Evolutionary conservation across 768 basidiomycete genomes (phyloP), one percentile per base, ranked within the genome.

Genomic region (Crepidotus variabilis): DNA sequence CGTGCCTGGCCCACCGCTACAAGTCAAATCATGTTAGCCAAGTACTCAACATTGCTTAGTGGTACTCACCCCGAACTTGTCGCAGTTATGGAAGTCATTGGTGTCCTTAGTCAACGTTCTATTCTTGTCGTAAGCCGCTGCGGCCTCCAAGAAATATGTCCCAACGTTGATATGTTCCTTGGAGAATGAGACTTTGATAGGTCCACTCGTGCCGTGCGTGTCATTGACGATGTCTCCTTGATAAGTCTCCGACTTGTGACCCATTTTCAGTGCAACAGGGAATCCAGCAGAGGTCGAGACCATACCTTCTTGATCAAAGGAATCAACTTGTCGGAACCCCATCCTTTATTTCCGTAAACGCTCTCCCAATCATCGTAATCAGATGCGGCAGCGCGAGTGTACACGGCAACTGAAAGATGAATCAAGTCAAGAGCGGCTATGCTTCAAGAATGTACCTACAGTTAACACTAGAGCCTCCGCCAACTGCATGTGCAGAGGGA

Each of bases 281-380:
- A 14, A 14, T 22, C 35, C 16, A 21, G 50, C 28, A 28, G 28
- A 28, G 28, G 4, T 28, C 28, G 8, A 28, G 28, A 8, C 8
- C 51, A 7, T 53, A 81, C 87, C 78, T 86, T 86, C 60, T 72
- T 80, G 6, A 86, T 59, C 18, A 86, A 68, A 0, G 86, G 85
- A 22, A 87, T 77, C 5, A 88, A 62, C 24, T 80, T 69, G 39
- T 75, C 67, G 0, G 82, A 80, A 3, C 84, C 73, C 87, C 86
- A 88, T 1, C 85, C 86, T 0, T 75, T 67, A 61, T 87, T 86
- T 1, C 72, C 74, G 21, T 79, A 67, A 0, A 71, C 64, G 0
- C 52, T 69, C 61, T 80, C 78, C 86, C 86, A 87, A 55, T 80
- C 81, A 57, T 88, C 83, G 49, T 81, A 86, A 64, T 88, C 87